Base-by-base conservation (phyloP, 2,329 filamentous ascomycete species). In the Gaeumannomyces sp. region DNA sequence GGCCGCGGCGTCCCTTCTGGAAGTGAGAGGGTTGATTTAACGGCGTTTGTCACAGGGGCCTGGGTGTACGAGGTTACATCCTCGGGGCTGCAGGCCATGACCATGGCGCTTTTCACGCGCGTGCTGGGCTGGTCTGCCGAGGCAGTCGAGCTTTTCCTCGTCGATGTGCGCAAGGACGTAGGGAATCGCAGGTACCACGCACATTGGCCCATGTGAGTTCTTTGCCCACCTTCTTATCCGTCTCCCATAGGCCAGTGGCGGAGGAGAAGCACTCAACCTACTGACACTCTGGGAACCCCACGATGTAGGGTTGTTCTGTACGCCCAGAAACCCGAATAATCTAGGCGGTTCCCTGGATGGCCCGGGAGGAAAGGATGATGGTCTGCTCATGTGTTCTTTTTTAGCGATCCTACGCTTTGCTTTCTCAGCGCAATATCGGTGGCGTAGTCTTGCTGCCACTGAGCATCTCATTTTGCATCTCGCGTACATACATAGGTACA, bases 131-230 rank as follows among this genome's bases (percentile, higher is more conserved):
- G 76, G 64, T 78, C 74, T 4, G 70, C 76, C 10, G 79, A 78
- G n/a, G 74, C 83, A 68, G 82, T 83, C 31, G 80, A 85, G 76
- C 81, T 84, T 6, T 76, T 76, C 3, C 73, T 85, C 19, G 78
- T 85, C 38, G 75, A 81, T 59, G 81, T 84, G 5, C 76, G 83
- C 60, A 77, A 76, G 66, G 79, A 81, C 45, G 67, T 85, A 4
- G 77, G 77, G 7, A 75, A 85, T 19, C 38, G 16, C 38, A 45
- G 14, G 13, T 45, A 45, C 38, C 16, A 45, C 38, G 38, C 38
- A 19, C 16, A 45, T 45, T 45, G 4, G 14, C 16, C 38, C 38
- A 19, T 45, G 16, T 45, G 16, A 45, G 38, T 45, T 45, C 3
- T 45, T 45, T 16, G 19, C 14, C 19, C 3, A 11, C 38, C 6